Percentiles rank a stretch among this genome's conserved stretches.
phyloP scores from a whole-genome alignment of 768 basidiomycete genomes.

The Termitomyces eurrhizus region DNA sequence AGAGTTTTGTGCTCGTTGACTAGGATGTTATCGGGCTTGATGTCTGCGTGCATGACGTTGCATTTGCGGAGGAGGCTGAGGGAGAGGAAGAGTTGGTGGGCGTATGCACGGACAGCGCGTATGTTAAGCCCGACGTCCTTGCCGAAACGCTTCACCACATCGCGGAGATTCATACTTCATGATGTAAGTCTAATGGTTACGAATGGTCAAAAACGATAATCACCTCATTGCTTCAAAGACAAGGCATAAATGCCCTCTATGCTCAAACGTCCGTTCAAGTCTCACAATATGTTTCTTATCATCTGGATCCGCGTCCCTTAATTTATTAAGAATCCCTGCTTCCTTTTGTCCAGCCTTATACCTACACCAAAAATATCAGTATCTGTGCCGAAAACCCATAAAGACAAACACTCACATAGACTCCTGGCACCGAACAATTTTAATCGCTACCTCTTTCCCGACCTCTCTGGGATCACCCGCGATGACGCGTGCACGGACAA shows the following conservation, averaged over 20 bases:
- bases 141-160: constrained; percentile 96
- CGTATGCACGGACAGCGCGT: constrained; percentile 96
- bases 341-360: constrained; percentile 90
- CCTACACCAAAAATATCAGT: constrained; percentile 41
- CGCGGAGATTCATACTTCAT: constrained; percentile 92
- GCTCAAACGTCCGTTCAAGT: constrained; percentile 93
- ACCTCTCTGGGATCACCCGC: constrained; percentile 53
- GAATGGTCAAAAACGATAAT: neutral
- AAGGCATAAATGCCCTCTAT: constrained; percentile 92
- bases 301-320: constrained; percentile 87
- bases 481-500: constrained; percentile 84
- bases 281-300: constrained; percentile 96
- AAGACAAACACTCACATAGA: constrained; percentile 61
- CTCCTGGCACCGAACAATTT: constrained; percentile 93
- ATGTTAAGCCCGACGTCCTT: constrained; percentile 97
- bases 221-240: constrained; percentile 95
- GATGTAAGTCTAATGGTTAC: constrained; percentile 1
- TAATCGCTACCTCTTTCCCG: constrained; percentile 87
- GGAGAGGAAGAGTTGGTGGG: constrained; percentile 92
- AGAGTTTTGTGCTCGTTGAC: constrained; percentile 94
- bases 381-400: constrained; percentile 5
- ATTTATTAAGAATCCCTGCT: constrained; percentile 85
- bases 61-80: constrained; percentile 82
- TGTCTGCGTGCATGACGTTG: constrained; percentile 96
- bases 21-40: constrained; percentile 97